Evolutionary conservation across 352 stramenopile genomes (phyloP).

Genomic region (Blastocystis hominis): DNA sequence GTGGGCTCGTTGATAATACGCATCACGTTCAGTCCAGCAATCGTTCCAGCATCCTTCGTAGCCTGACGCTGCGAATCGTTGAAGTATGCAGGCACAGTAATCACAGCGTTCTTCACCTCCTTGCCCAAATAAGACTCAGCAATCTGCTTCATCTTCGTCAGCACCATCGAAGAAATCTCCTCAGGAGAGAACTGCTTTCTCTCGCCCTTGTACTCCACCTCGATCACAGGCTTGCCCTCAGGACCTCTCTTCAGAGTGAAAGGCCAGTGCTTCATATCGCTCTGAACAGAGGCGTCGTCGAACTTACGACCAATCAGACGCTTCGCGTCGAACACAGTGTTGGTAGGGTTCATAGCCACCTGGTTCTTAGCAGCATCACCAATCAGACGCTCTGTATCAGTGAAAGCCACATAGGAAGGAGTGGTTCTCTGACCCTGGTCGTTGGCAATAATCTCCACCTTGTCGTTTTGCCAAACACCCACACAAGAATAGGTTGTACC

Average conservation of each 20-base stretch:
- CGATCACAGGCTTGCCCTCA: not conserved
- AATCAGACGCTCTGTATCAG: constrained; percentile 83
- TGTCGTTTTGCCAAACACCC: constrained; percentile 90
- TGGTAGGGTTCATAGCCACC: constrained; percentile 64
- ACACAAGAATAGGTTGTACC: constrained; percentile 91
- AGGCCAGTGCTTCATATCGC: constrained; percentile 51
- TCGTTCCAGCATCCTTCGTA: constrained; percentile 40
- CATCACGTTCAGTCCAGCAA: constrained; percentile 34
- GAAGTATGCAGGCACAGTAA: constrained; percentile 55
- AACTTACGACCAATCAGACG: constrained; percentile 53
- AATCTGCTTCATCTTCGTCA: not conserved
- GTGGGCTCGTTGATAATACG: constrained; percentile 48
- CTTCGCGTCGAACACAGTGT: constrained; percentile 53
- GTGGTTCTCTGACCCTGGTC: constrained; percentile 87
- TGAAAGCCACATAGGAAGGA: constrained; percentile 87
- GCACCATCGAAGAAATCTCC: constrained; percentile 30
- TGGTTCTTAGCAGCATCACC: constrained; percentile 85
- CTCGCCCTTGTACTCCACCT: not conserved
- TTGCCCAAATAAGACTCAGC: not conserved
- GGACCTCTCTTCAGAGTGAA: not conserved
- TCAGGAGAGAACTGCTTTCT: constrained; percentile 13
- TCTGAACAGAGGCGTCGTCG: not conserved
- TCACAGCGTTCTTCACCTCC: constrained; percentile 25
- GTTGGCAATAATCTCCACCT: constrained; percentile 84
- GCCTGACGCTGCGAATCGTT: constrained; percentile 41